Conservation (phyloP, 164 flowering plant genomes). For the Vitis amurensis region DNA sequence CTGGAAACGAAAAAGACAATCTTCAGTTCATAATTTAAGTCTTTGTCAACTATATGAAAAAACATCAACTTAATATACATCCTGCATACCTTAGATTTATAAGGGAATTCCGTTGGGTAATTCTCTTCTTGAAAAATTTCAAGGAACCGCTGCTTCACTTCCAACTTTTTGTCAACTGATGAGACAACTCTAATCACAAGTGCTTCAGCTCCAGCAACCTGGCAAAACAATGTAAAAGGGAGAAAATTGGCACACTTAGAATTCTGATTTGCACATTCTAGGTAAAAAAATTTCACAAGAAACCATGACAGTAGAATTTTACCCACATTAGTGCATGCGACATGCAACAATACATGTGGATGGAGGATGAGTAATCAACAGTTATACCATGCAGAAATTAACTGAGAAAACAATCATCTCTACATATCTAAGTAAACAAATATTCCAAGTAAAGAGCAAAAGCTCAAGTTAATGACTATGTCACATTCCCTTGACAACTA, state of each 20-base stretch:
- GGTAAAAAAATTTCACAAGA: neutral
- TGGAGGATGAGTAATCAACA: neutral
- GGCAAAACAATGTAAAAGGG: conserved; percentile 5
- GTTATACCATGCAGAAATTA: neutral
- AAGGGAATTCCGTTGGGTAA: conserved; percentile 85
- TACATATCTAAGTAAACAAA: neutral
- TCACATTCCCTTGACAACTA: neutral
- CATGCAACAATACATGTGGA: neutral
- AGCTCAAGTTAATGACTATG: neutral
- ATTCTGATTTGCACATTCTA: neutral
- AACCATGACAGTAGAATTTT: neutral
- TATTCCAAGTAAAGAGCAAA: neutral
- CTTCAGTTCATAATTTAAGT: neutral
- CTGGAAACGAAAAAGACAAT: conserved; percentile 37
- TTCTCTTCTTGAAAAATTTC: conserved; percentile 94
- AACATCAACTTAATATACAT: neutral
- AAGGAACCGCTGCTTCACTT: conserved; percentile 89
- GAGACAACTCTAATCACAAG: conserved; percentile 97
- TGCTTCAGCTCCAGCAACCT: conserved; percentile 92
- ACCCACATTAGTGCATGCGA: neutral
- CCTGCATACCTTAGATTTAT: conserved; percentile 84
- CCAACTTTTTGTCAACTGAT: conserved; percentile 97
- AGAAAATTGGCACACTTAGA: neutral
- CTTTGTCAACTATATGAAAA: neutral
- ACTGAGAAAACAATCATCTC: neutral